phyloP scores from a whole-genome alignment of 345 rosid genomes.

The Pistacia integerrima region DNA sequence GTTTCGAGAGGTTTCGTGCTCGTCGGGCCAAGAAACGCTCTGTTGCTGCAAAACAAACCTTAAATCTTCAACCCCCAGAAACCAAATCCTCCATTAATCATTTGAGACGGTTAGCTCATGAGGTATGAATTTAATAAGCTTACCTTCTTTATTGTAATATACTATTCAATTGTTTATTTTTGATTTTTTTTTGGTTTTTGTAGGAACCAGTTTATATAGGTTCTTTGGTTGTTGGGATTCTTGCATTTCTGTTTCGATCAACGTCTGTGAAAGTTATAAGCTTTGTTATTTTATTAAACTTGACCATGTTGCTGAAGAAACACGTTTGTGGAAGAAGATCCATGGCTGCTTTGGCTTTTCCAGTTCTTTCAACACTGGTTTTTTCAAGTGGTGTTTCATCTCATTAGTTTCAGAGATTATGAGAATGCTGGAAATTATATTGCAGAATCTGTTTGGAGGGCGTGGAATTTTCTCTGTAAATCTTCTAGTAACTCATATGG shows the following conservation, averaged over 20 bases:
- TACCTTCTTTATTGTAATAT: background rate
- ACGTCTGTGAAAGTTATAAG: slow-evolving; percentile 15
- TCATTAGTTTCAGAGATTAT: background rate
- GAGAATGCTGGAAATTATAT: background rate
- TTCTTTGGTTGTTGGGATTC: slow-evolving; percentile 14
- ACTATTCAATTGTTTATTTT: background rate
- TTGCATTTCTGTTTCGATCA: slow-evolving; percentile 16
- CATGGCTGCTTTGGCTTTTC: background rate
- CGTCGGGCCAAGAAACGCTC: slow-evolving; percentile 5
- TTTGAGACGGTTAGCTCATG: background rate
- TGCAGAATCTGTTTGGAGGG: background rate
- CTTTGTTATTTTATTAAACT: slow-evolving; percentile 3
- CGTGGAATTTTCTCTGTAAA: background rate
- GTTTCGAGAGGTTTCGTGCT: slow-evolving; percentile 11
- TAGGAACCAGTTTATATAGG: slow-evolving; percentile 15
- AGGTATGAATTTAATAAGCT: background rate
- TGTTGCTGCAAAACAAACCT: background rate
- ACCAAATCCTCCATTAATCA: slow-evolving; percentile 6
- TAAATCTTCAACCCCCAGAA: slow-evolving; percentile 17
- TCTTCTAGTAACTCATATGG: too few relatives aligned
- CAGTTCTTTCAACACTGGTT: slow-evolving; percentile 8
- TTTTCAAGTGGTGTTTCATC: background rate
- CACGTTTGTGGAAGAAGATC: slow-evolving; percentile 9
- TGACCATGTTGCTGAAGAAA: slow-evolving; percentile 5
- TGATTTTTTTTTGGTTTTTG: background rate